Evolutionary conservation across 2,329 filamentous ascomycete genomes (phyloP), one percentile per base, ranked within the genome.

Genomic region (Neopestalotiopsis sp.): DNA sequence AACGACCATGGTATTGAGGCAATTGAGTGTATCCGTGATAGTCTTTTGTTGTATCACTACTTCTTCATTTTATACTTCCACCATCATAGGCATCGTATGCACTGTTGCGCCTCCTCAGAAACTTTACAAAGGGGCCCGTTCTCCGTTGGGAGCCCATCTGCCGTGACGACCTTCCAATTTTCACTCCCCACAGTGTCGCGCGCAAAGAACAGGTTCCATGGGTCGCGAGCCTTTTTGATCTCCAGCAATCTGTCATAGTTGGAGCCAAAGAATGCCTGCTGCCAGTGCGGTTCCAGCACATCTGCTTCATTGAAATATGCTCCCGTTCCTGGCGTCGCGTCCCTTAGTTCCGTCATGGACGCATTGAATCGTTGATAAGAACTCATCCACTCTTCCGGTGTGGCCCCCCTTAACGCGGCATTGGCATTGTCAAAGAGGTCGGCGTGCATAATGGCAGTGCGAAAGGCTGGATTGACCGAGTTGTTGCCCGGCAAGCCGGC

Each of bases 231-330:
- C 57, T 81, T 75, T 82, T 90, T 90, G 40, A 89, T 79, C 14
- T 66, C 57, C 28, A 82, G 70, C 61, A 87, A 71, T 20, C 72
- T 74, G 5, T 72, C 72, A 71, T 87, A 87, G 67, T 86, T 83
- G 5, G 56, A 70, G 5, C 86, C 86, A 73, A 80, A 88, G 75
- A 87, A 87, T 2, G 74, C 77, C 49, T 82, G 72, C 73, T 86
- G 78, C 73, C 80, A 88, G 66, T 85, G 72, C 2, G 81, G 81
- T 74, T 87, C 80, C 61, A 80, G 79, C 34, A 84, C 84, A 73
- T 88, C 84, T 0, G 82, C 85, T 78, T 90, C 87, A 69, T 87
- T 87, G 78, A 86, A 79, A 70, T 87, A 87, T 2, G 83, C 78
- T 3, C 85, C 84, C 4, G 77, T 76, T 0, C 78, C 80, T 1